Conservation (phyloP, 768 basidiomycete genomes). For the Gloeopeniophorella convolvens region DNA sequence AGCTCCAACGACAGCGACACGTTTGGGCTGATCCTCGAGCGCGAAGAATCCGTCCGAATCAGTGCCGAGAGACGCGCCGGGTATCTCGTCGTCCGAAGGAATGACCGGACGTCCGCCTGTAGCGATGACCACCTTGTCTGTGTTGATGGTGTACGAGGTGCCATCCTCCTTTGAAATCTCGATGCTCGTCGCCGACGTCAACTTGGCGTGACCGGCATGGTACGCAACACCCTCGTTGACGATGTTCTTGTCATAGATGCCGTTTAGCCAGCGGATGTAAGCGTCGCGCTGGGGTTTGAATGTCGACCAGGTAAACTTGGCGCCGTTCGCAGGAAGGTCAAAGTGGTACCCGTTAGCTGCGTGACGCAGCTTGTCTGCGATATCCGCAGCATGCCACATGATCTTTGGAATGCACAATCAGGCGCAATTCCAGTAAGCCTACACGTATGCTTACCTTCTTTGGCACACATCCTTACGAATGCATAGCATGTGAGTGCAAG, state of each 20-base stretch:
- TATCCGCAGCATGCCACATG: slow-evolving; percentile 96
- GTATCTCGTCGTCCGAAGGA: slow-evolving; percentile 73
- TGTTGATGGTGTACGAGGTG: slow-evolving; percentile 60
- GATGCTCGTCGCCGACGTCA: slow-evolving; percentile 63
- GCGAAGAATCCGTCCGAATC: slow-evolving; percentile 96
- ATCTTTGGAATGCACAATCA: slow-evolving; percentile 42
- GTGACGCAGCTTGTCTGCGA: slow-evolving; percentile 76
- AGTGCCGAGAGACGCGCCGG: slow-evolving; percentile 87
- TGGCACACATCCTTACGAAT: slow-evolving; percentile 76
- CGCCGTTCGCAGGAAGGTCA: slow-evolving; percentile 32
- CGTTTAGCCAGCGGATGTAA: slow-evolving; percentile 85
- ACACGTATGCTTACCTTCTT: slow-evolving; percentile 63
- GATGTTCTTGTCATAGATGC: slow-evolving; percentile 87
- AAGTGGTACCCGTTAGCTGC: slow-evolving; percentile 72
- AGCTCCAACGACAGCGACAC: slow-evolving; percentile 91
- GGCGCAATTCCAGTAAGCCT: neutral
- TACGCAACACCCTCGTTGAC: slow-evolving; percentile 83
- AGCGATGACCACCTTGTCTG: slow-evolving; percentile 76
- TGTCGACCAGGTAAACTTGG: slow-evolving; percentile 79
- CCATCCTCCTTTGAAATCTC: slow-evolving; percentile 69
- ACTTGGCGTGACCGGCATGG: slow-evolving; percentile 69
- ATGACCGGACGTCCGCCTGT: slow-evolving; percentile 81
- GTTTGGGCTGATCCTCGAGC: slow-evolving; percentile 82
- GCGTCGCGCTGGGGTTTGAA: slow-evolving; percentile 96
- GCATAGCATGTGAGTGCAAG: neutral